Base-by-base conservation (phyloP, 169 alveolate species). In the Plasmodium coatneyi region DNA sequence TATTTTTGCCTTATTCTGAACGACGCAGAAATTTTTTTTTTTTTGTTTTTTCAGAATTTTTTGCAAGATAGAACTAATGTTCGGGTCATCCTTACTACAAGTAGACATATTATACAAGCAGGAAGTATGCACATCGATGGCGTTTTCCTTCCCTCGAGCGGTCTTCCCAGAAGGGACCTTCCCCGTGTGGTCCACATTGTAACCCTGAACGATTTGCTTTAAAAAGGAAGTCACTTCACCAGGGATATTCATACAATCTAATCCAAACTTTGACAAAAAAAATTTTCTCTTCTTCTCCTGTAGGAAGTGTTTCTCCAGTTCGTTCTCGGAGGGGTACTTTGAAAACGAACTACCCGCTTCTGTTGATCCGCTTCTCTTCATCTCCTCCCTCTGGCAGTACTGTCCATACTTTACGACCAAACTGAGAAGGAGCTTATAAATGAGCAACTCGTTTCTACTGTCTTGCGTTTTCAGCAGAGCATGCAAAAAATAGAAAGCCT, bases 211-310 rank as follows among this genome's bases (percentile, higher is more conserved):
- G 19, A 89, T 46, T 7, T 79, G 49, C 81, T 79, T 89, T 9
- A 89, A 79, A 78, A 79, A 89, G 3, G 30, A 3, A 10, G 76
- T 78, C 3, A 89, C 60, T 39, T 79, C 78, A 22, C 49, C 28
- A 22, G 90, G 71, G 66, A 70, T 12, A 34, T 49, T 60, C 30
- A 39, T 36, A 41, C 30, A 56, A 30, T 89, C 32, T 56, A 89
- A 22, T 0, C 94, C 94, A 36, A 89, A 89, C 34, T 78, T 78
- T 60, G 66, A 71, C 22, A 89, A 56, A 79, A 79, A 78, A 22
- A 60, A 60, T 32, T 89, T 89, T 52, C 54, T 89, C 52, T 54
- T 89, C 41, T 79, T 89, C 16, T 36, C 6, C 14, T 25, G 34
- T 12, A 66, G 71, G 34, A 89, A 39, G 7, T 16, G n/a, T 28